phyloP scores from a whole-genome alignment of 2,329 filamentous ascomycete species.

The Pyrenophora graminea region DNA sequence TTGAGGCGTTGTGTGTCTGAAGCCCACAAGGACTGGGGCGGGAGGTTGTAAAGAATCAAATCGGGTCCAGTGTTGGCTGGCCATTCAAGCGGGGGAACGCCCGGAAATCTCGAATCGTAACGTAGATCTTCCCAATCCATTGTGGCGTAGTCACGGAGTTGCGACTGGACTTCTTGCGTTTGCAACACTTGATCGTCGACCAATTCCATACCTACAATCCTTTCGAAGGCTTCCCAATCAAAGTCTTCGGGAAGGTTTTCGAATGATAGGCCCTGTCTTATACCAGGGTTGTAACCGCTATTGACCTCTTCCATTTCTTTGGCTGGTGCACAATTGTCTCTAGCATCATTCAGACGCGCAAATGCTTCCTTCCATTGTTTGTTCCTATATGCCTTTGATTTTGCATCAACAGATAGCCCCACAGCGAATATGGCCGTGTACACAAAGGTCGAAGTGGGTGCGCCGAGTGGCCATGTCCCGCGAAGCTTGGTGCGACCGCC shows the following conservation, averaged over 20 bases:
- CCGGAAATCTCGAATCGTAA: slow-evolving; percentile 36
- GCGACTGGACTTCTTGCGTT: slow-evolving; percentile 18
- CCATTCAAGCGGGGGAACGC: slow-evolving; percentile 37
- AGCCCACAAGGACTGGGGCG: slow-evolving; percentile 54
- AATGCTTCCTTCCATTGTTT: slow-evolving; percentile 66
- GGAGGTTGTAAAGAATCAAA: slow-evolving; percentile 39
- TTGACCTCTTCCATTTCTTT: background rate
- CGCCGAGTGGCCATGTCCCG: slow-evolving; percentile 58
- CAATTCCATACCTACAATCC: slow-evolving; percentile 32
- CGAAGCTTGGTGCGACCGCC: slow-evolving; percentile 56
- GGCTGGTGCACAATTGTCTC: background rate
- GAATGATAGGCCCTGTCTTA: slow-evolving; percentile 6
- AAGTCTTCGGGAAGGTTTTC: slow-evolving; percentile 23
- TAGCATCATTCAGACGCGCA: slow-evolving; percentile 37
- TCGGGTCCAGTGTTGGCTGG: slow-evolving; percentile 48
- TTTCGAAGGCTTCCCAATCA: slow-evolving; percentile 28
- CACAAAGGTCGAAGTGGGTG: slow-evolving; percentile 63
- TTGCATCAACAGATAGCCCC: slow-evolving; percentile 66
- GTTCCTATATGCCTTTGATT: slow-evolving; percentile 59
- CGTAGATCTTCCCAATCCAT: slow-evolving; percentile 34
- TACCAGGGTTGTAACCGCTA: background rate
- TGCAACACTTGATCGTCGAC: slow-evolving; percentile 24
- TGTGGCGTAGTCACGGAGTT: slow-evolving; percentile 19
- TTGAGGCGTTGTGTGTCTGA: slow-evolving; percentile 34
- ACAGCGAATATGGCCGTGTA: slow-evolving; percentile 71